Base-by-base conservation (phyloP, 208 protist species). In the Leishmania lainsoni region DNA sequence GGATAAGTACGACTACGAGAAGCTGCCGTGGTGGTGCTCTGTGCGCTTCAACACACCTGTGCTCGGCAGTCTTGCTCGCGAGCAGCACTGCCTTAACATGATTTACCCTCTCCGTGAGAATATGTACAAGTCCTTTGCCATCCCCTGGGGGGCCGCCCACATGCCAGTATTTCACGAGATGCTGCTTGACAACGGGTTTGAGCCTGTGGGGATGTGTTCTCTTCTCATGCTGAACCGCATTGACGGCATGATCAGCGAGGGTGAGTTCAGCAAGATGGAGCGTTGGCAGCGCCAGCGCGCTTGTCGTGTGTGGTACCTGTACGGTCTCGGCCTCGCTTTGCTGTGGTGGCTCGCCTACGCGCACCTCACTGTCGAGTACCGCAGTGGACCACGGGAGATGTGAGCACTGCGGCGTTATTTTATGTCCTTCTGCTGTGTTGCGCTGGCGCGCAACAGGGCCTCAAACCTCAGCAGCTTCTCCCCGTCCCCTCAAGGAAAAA, bases 151-250 rank as follows among this genome's bases (percentile, higher is more conserved):
- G 5, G 94, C 92, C 26, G 89, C 85, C 9, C 94, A 97, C 88
- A 95, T 95, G 91, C 94, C 92, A 4, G 82, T 97, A 29, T 95
- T 97, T 73, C 89, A 94, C 78, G 92, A 95, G 70, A 95, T 97
- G 88, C 91, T 97, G 32, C 56, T 94, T 29, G 92, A 97, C 75
- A 95, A 96, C 84, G 91, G 89, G 9, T 97, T 94, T 66, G 90
- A 91, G 75, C 85, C 80, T 59, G 71, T 92, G 73, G 81, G 87
- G n/a, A 93, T 94, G 89, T 94, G 87, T 68, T 91, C 91, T 22
- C 88, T 97, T 54, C 49, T 94, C 51, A 68, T 96, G 48, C 81
- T 92, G 59, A 89, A 86, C 75, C 84, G 86, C 8, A 77, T 94
- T 66, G 94, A 97, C 83, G 92, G 92, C 6, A 84, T 79, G 39